These are phyloP conservation scores for Marchantia paleacea DNA, from an alignment of 225 moss, liverwort and hornwort species.

Conservation along the genomic window DNA sequence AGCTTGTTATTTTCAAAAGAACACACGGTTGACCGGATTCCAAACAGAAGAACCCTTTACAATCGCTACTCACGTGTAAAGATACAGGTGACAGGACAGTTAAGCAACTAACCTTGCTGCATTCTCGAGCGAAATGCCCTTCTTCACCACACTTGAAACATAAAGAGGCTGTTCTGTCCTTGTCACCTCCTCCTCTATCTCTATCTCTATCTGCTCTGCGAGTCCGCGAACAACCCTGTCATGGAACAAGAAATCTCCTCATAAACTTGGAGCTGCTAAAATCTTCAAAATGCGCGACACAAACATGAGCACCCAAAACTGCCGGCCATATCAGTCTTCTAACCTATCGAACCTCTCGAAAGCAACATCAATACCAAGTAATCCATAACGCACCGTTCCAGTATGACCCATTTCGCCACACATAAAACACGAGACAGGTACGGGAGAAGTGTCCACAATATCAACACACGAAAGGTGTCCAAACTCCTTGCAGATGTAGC, in stretches of 20 bases:
- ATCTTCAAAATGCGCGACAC: too few relatives aligned
- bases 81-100: neutral
- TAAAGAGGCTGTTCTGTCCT: slow-evolving; percentile 34
- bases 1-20: too few relatives aligned
- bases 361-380: neutral
- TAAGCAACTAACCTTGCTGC: slow-evolving; percentile 32
- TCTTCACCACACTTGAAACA: slow-evolving; percentile 90
- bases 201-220: slow-evolving; percentile 31
- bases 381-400: slow-evolving; percentile 51
- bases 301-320: too few relatives aligned
- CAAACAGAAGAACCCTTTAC: neutral
- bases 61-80: neutral
- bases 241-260: neutral
- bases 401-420: slow-evolving; percentile 91
- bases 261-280: neutral
- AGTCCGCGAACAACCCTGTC: slow-evolving; percentile 51
- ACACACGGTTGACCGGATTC: too few relatives aligned
- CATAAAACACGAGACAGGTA: slow-evolving; percentile 72
- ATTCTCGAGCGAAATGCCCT: slow-evolving; percentile 84
- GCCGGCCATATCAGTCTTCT: neutral
- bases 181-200: neutral
- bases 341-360: neutral
- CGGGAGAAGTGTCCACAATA: slow-evolving; percentile 63
- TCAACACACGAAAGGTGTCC: slow-evolving; percentile 80
- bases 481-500: slow-evolving; percentile 73